Conservation (phyloP, 805 yeast species). For the Schwanniomyces occidentalis region DNA sequence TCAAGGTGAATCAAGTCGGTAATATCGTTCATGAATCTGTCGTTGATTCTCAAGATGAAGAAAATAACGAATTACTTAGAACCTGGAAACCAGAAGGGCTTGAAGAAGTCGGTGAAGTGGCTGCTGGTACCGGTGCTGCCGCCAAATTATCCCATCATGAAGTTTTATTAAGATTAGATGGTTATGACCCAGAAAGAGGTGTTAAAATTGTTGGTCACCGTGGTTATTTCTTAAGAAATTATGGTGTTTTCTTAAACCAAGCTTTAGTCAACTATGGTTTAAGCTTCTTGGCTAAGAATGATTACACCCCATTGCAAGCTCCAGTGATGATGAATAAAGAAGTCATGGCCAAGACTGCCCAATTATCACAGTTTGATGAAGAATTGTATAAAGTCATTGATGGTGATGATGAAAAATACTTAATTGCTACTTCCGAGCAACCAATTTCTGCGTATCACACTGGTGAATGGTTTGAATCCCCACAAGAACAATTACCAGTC, state of each 20-base stretch:
- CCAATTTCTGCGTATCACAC: constrained; percentile 98
- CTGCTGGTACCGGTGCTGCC: constrained; percentile 74
- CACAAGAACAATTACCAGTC: constrained; percentile 93
- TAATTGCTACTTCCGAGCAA: constrained; percentile 98
- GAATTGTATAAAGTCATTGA: constrained; percentile 95
- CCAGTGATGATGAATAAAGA: constrained; percentile 99
- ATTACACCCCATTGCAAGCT: constrained; percentile 90
- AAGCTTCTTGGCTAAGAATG: constrained; percentile 72
- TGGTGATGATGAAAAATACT: constrained; percentile 96
- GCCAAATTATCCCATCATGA: constrained; percentile 93
- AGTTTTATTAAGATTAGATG: constrained; percentile 88
- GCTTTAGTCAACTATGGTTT: constrained; percentile 97
- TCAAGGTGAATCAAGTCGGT: constrained; percentile 87
- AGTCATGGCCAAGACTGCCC: constrained; percentile 99
- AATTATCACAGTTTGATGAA: constrained; percentile 96
- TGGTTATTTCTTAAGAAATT: constrained; percentile 93
- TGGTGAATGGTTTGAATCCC: constrained; percentile 97
- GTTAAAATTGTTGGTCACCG: constrained; percentile 97
- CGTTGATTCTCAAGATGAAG: constrained; percentile 85
- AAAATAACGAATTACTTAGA: constrained; percentile 81
- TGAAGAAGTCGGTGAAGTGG: constrained; percentile 58
- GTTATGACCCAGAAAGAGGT: constrained; percentile 99
- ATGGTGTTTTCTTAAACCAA: constrained; percentile 96
- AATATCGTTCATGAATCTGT: constrained; percentile 93
- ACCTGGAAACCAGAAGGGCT: constrained; percentile 83